These are phyloP conservation scores for Emergomyces pasteurianus DNA, from an alignment of 2,329 filamentous ascomycete species.

Conservation along the genomic window DNA sequence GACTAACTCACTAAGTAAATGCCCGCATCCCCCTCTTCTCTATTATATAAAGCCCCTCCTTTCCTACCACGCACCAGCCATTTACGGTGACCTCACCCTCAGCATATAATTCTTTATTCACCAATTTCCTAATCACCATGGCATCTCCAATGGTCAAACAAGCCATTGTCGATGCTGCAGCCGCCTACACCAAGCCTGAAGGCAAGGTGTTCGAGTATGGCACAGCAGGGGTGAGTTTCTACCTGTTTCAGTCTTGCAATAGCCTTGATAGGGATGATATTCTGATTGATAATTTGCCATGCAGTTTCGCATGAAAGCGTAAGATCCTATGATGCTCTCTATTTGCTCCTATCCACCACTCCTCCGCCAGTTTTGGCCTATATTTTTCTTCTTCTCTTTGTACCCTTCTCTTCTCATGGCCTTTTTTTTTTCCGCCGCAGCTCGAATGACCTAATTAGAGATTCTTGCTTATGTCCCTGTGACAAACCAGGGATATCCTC, in stretches of 20 bases:
- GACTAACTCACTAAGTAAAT: neutral
- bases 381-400: conserved; percentile 9
- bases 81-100: neutral
- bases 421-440: neutral
- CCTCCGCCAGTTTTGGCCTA: neutral
- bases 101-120: neutral
- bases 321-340: conserved; percentile 20
- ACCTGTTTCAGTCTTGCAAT: neutral
- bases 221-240: conserved; percentile 46
- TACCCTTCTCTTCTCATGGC: conserved; percentile 2
- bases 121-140: conserved; percentile 18
- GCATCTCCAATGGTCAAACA: conserved; percentile 31
- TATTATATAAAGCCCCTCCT: neutral
- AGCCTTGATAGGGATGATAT: neutral
- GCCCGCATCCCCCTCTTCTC: neutral
- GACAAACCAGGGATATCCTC: conserved; percentile 52
- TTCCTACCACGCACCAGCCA: neutral
- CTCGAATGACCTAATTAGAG: neutral
- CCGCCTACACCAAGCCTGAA: conserved; percentile 38
- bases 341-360: neutral
- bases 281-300: conserved; percentile 10
- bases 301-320: conserved; percentile 61
- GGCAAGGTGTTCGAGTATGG: conserved; percentile 46
- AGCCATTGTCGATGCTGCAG: conserved; percentile 36
- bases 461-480: neutral